Conservation (phyloP, 202 grass and related monocot genomes). For the Brachypodium distachyon region DNA sequence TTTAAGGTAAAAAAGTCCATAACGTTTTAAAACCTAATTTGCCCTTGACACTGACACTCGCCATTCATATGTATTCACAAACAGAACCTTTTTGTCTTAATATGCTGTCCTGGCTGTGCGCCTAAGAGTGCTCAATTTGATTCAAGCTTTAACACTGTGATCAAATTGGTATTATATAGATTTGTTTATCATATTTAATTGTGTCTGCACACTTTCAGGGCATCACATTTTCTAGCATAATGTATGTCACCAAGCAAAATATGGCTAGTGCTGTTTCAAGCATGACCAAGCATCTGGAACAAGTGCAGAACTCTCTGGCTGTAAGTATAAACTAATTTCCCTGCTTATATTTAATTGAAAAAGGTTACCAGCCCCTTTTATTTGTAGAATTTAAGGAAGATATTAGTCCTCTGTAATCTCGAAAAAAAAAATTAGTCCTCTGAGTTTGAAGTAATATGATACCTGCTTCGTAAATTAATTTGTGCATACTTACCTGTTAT, state of each 20-base stretch:
- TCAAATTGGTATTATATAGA: neutral
- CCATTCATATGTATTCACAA: neutral
- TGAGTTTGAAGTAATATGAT: neutral
- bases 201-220: constrained; percentile 35
- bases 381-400: neutral
- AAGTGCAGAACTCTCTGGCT: constrained; percentile 71
- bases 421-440: too few species aligned
- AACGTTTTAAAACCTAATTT: neutral
- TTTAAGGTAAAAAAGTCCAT: neutral
- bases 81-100: too few species aligned
- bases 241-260: constrained; percentile 79
- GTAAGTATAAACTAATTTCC: constrained; percentile 33
- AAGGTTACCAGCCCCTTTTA: neutral
- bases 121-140: neutral
- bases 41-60: too few species aligned
- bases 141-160: neutral
- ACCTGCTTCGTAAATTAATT: neutral
- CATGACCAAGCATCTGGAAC: constrained; percentile 77
- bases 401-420: neutral
- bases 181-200: neutral
- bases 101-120: neutral
- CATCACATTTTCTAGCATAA: constrained; percentile 60
- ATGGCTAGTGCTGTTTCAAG: constrained; percentile 72
- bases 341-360: neutral
- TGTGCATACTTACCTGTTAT: neutral